These are phyloP conservation scores for Paramecium sexaurelia DNA, from an alignment of 73 alveolate species.

Conservation along the genomic window DNA sequence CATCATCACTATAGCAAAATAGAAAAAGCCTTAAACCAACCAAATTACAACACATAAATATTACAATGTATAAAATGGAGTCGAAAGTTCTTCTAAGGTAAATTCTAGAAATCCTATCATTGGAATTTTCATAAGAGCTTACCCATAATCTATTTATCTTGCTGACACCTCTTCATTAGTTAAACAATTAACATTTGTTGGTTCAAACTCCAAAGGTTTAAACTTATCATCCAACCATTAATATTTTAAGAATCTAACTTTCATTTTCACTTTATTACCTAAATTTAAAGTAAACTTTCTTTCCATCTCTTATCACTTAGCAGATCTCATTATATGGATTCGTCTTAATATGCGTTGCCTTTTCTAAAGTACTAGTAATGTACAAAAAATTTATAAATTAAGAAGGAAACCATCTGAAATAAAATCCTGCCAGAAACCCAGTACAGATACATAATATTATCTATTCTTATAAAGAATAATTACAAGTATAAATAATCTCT, in stretches of 20 bases:
- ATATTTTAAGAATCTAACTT: not conserved
- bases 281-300: not conserved
- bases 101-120: not conserved
- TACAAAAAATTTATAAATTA: not conserved
- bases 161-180: not conserved
- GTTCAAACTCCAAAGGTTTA: not conserved
- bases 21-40: not conserved
- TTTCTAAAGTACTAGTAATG: not conserved
- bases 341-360: not conserved
- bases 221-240: not conserved
- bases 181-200: not conserved
- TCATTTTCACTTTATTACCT: not conserved
- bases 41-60: not conserved
- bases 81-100: not conserved
- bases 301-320: not conserved
- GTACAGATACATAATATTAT: not conserved
- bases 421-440: not conserved
- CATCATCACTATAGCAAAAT: not conserved
- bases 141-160: not conserved
- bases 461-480: not conserved
- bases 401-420: not conserved
- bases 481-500: not conserved
- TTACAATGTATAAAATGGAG: not conserved
- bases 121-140: not conserved
- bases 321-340: not conserved